Percentiles rank a stretch among this genome's conserved stretches.
Conservation (phyloP, 2,329 filamentous ascomycete species). For the Capronia americana region DNA sequence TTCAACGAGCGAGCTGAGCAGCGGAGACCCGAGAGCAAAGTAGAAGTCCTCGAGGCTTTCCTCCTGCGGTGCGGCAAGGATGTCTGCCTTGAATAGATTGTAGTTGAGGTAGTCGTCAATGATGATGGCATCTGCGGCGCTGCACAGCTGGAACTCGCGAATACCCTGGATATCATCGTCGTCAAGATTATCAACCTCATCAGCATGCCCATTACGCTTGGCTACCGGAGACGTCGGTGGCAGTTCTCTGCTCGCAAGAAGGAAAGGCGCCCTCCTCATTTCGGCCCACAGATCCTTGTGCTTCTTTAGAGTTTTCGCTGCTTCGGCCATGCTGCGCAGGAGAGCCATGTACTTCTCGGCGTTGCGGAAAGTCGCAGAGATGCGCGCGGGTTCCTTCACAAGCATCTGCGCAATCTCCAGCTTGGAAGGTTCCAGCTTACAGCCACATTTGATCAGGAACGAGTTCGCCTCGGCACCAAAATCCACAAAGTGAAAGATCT, state of each 20-base stretch:
- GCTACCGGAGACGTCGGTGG: slow-evolving; percentile 41
- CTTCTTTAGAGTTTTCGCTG: slow-evolving; percentile 70
- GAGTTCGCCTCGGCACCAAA: slow-evolving; percentile 87
- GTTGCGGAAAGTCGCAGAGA: slow-evolving; percentile 79
- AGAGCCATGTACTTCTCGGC: slow-evolving; percentile 86
- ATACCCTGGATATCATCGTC: slow-evolving; percentile 69
- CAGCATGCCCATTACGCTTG: slow-evolving; percentile 48
- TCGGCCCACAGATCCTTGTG: slow-evolving; percentile 79
- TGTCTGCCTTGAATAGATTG: slow-evolving; percentile 80
- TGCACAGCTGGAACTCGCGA: slow-evolving; percentile 78
- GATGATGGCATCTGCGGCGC: slow-evolving; percentile 74
- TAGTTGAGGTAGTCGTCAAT: slow-evolving; percentile 90
- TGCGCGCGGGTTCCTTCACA: slow-evolving; percentile 80
- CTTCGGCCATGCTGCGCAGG: slow-evolving; percentile 79
- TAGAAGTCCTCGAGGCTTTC: slow-evolving; percentile 87
- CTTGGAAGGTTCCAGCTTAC: slow-evolving; percentile 88
- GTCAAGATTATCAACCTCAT: slow-evolving; percentile 55
- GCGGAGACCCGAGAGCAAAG: slow-evolving; percentile 75
- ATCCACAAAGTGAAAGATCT: slow-evolving; percentile 97
- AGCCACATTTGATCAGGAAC: slow-evolving; percentile 86
- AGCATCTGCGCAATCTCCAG: slow-evolving; percentile 82
- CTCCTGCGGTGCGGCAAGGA: slow-evolving; percentile 89
- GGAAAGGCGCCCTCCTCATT: slow-evolving; percentile 76
- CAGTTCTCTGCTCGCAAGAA: slow-evolving; percentile 83
- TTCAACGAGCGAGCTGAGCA: slow-evolving; percentile 77